Base-by-base conservation (phyloP, 2,329 filamentous ascomycete species). In the Arthrinium puccinioides region DNA sequence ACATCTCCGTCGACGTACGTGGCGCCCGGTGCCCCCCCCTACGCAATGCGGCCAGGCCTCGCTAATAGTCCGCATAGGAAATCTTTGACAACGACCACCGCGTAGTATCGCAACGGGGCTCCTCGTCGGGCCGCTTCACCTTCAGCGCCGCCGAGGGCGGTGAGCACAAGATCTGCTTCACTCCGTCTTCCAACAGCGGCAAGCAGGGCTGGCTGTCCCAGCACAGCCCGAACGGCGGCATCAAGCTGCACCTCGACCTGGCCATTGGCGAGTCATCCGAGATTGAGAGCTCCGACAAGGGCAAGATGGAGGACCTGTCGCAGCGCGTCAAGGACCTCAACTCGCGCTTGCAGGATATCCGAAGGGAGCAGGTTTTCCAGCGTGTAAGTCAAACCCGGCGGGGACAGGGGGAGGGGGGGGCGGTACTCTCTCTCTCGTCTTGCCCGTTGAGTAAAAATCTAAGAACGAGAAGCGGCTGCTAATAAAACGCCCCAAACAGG, bases 61-160 rank as follows among this genome's bases (percentile, higher is more conserved):
- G n/a, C n/a, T n/a, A n/a, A n/a, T n/a, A n/a, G 28, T n/a, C 20
- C 9, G 10, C 32, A 39, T 43, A 84, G 76, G 92, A 98, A 71
- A 76, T 84, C 55, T 98, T 98, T 65, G 89, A 97, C 74, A 90
- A 94, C 64, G 84, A 97, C 70, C 92, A 98, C 76, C 88, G 89
- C 46, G 85, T 98, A 44, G 86, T 97, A 45, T 86, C 82, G 47
- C 87, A 95, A 64, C 82, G 83, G 43, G 89, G 90, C 53, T 64
- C 74, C 28, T 66, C 77, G 43, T 69, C 75, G 29, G 89, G 92
- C 50, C 84, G 85, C 56, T 97, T 97, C 72, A 96, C 90, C 55
- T 97, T 98, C 75, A 88, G 82, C 48, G 87, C 92, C 36, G 86
- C 87, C 57, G 92, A 96, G 61, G 76, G 85, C n/a, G 92, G 92